Evolutionary conservation across 148 eudicot genomes (phyloP).

Genomic region (Linanthus parryae): DNA sequence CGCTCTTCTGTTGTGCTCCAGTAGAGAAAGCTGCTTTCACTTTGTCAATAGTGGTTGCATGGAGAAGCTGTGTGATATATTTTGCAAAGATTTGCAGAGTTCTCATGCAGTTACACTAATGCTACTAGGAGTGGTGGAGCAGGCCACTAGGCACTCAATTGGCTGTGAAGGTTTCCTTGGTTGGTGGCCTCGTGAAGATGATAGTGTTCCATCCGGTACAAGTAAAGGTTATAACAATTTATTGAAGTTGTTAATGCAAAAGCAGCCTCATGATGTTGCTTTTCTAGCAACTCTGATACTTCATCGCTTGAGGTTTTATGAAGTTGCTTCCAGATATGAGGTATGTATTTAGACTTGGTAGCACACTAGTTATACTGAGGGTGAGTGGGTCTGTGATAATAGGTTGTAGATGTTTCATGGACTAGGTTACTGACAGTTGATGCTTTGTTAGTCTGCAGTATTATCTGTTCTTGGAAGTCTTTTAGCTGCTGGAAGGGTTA

Average conservation of each 20-base stretch:
- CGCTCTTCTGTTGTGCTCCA: constrained; percentile 68
- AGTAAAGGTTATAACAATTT: constrained; percentile 86
- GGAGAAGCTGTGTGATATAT: constrained; percentile 58
- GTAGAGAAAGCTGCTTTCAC: constrained; percentile 86
- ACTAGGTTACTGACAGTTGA: constrained; percentile 14
- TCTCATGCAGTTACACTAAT: constrained; percentile 53
- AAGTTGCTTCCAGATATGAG: constrained; percentile 92
- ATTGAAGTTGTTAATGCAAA: constrained; percentile 74
- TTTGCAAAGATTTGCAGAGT: constrained; percentile 33
- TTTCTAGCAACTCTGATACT: constrained; percentile 75
- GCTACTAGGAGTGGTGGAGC: constrained; percentile 87
- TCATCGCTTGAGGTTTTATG: constrained; percentile 85
- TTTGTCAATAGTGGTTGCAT: constrained; percentile 83
- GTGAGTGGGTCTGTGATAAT: neutral
- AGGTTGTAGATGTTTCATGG: constrained; percentile 2
- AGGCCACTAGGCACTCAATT: constrained; percentile 71
- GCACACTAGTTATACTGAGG: neutral
- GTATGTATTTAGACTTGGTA: constrained; percentile 28
- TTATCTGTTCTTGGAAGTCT: constrained; percentile 56
- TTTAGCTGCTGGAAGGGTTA: constrained; percentile 29
- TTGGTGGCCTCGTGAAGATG: constrained; percentile 99
- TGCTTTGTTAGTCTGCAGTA: constrained; percentile 57
- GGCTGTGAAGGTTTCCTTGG: constrained; percentile 98
- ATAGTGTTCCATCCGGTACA: constrained; percentile 55
- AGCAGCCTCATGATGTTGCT: constrained; percentile 84